Evolutionary conservation across 1,284 basidiomycete species (phyloP), one percentile per base, ranked within the genome.

Genomic region (Abortiporus biennis): DNA sequence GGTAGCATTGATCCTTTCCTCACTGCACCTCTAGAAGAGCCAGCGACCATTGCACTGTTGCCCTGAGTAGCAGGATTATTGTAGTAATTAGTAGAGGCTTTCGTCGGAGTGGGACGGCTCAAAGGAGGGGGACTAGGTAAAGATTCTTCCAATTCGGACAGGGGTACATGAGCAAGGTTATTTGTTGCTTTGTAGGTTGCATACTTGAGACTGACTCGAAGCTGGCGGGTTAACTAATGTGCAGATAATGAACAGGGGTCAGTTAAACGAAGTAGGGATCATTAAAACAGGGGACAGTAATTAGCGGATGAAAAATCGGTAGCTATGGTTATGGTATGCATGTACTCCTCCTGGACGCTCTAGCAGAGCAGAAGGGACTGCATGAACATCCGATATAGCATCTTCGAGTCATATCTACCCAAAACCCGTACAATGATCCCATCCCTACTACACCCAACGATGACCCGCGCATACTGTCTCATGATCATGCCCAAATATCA

Each of bases 141-240:
- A 23, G 65, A 67, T 55, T 79, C 71, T 61, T 89, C 86, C 35
- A 87, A 72, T 50, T 85, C 82, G 51, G 71, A 71, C 24, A 88
- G 66, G 35, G 80, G 69, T 40, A 78, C 67, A 46, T 79, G 75
- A 6, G 78, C 65, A 40, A 85, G 63, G 56, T 86, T 84, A 57
- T 85, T 74, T 21, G 71, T 72, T 5, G 85, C 84, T 66, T 89
- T 89, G 72, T 80, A 88, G 2, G 80, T 80, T 24, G 86, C 85
- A 61, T 87, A 85, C 1, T 83, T 74, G 38, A 89, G 74, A 48
- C 85, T 79, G 52, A 84, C 73, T 49, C 86, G 78, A 41, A 88
- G 71, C 43, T 74, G 78, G 58, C 83, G 81, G 55, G 85, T 85
- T 32, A 89, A 76, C 85, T 89, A 55, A 63, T 51, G 35, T 29